Evolutionary conservation across 495 filamentous ascomycete genomes (phyloP).

Genomic region (Hypoxylon intermedium): DNA sequence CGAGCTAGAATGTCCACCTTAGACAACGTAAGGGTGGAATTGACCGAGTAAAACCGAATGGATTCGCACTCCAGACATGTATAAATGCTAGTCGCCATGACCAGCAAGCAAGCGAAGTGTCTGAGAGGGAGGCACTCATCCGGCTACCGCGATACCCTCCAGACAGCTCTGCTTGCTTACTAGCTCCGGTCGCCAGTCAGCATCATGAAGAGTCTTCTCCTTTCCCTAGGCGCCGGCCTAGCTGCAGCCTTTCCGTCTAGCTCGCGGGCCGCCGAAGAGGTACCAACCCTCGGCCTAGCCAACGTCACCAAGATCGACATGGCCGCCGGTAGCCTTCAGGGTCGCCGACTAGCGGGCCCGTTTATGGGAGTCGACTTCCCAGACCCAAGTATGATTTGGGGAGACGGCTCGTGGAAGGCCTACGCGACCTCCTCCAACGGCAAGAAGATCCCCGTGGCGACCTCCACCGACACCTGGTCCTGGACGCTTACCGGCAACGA

Average conservation of each 20-base stretch:
- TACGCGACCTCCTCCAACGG: slow-evolving; percentile 40
- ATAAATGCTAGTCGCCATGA: slow-evolving; percentile 17
- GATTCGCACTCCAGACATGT: neutral
- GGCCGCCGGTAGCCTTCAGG: slow-evolving; percentile 22
- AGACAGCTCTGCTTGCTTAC: neutral
- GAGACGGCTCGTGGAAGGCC: slow-evolving; percentile 43
- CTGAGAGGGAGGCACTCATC: neutral
- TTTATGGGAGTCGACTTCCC: slow-evolving; percentile 43
- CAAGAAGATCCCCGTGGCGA: slow-evolving; percentile 41
- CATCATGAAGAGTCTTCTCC: slow-evolving; percentile 39
- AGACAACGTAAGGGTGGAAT: slow-evolving; percentile 2
- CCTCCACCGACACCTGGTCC: slow-evolving; percentile 36
- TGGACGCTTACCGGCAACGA: slow-evolving; percentile 38
- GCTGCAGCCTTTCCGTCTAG: slow-evolving; percentile 33
- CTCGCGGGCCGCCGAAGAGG: slow-evolving; percentile 8
- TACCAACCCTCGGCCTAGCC: slow-evolving; percentile 37
- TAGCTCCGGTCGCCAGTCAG: neutral
- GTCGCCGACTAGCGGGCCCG: slow-evolving; percentile 32
- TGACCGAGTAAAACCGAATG: slow-evolving; percentile 28
- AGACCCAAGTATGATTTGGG: slow-evolving; percentile 41
- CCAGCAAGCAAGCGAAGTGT: neutral
- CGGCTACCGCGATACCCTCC: neutral
- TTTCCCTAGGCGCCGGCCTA: slow-evolving; percentile 32
- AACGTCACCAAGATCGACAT: slow-evolving; percentile 40
- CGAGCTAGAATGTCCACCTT: neutral